Evolutionary conservation across 192 early-diverging fungal genomes (phyloP).

Genomic region (Entomortierella beljakovae): DNA sequence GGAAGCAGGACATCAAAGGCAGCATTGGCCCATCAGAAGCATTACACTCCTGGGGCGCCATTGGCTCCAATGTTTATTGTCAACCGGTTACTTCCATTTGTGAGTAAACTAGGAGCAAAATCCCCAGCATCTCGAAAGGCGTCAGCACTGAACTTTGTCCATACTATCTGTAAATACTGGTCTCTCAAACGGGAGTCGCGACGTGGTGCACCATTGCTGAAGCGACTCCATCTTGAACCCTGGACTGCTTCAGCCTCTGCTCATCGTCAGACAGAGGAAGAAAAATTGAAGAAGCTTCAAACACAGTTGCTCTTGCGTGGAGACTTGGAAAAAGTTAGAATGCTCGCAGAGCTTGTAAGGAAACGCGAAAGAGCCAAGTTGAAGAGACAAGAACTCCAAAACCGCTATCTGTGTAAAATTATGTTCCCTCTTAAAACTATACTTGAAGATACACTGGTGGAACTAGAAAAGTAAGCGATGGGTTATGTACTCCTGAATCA

Average conservation of each 20-base stretch:
- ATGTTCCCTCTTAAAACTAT: slow-evolving; percentile 80
- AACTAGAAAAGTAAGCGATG: slow-evolving; percentile 74
- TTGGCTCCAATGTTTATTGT: slow-evolving; percentile 74
- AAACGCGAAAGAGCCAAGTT: slow-evolving; percentile 80
- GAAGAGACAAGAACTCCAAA: slow-evolving; percentile 65
- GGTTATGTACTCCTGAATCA: too few species aligned
- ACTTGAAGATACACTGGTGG: slow-evolving; percentile 71
- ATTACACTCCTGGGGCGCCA: slow-evolving; percentile 70
- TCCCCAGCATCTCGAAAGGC: slow-evolving; percentile 56
- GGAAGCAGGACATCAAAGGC: slow-evolving; percentile 62
- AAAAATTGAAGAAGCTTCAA: slow-evolving; percentile 74
- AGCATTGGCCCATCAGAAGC: slow-evolving; percentile 69
- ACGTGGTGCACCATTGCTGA: slow-evolving; percentile 93
- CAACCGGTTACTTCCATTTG: slow-evolving; percentile 57
- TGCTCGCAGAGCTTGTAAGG: slow-evolving; percentile 84
- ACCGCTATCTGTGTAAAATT: slow-evolving; percentile 72
- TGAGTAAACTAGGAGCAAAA: slow-evolving; percentile 56
- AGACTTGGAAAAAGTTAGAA: slow-evolving; percentile 90
- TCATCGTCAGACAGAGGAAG: slow-evolving; percentile 83
- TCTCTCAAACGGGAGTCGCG: slow-evolving; percentile 91
- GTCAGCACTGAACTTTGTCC: slow-evolving; percentile 64
- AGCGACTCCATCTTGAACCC: slow-evolving; percentile 96
- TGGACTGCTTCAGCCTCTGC: slow-evolving; percentile 90
- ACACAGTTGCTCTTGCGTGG: slow-evolving; percentile 67
- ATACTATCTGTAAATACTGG: slow-evolving; percentile 91